Base-by-base conservation (phyloP, 164 flowering plant species). In the Euptelea pleiosperma region DNA sequence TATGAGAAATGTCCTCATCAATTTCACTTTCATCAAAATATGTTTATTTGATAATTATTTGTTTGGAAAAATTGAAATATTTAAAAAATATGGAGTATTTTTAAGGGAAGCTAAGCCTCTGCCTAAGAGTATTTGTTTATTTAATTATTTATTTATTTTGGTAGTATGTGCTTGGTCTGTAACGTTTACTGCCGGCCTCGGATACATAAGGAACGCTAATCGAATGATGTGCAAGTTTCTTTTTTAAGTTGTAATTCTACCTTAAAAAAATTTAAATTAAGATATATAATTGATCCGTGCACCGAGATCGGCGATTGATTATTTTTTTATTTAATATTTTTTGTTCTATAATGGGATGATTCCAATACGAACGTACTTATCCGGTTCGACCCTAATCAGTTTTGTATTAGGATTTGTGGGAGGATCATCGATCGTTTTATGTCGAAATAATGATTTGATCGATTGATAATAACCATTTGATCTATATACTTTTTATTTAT, bases 281-380 rank as follows among this genome's bases (percentile, higher is more conserved):
- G n/a, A n/a, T n/a, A 36, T 12, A 53, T 37, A 37, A 36, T 40
- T 55, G 48, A 55, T 55, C n/a, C n/a, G n/a, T n/a, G n/a, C n/a
- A n/a, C n/a, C 22, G 59, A 55, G 48, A 55, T 55, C 41, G 48
- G 59, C 41, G 59, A 55, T 55, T 10, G 59, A 40, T 55, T 26
- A 36, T 28, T 54, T 29, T 40, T 1, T 40, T 40, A 26, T 40
- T 40, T 16, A 3, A 40, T 9, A 16, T 28, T 25, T 24, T 8
- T 39, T 26, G 1, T 39, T 25, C 7, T 40, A 12, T 10, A 55
- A 28, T n/a, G 46, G 4, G 31, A 55, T 26, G 59, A 40, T 41
- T 40, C 36, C 25, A 4, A 41, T 22, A 15, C 28, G 22, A 25
- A 15, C 43, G 9, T 25, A 28, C 31, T 55, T 16, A 12, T 55